A percentile compares a stretch with the other conserved stretches of the same genome.
Evolutionary conservation across 2,329 filamentous ascomycete species (phyloP).

Genomic region (Aschersonia sp.): DNA sequence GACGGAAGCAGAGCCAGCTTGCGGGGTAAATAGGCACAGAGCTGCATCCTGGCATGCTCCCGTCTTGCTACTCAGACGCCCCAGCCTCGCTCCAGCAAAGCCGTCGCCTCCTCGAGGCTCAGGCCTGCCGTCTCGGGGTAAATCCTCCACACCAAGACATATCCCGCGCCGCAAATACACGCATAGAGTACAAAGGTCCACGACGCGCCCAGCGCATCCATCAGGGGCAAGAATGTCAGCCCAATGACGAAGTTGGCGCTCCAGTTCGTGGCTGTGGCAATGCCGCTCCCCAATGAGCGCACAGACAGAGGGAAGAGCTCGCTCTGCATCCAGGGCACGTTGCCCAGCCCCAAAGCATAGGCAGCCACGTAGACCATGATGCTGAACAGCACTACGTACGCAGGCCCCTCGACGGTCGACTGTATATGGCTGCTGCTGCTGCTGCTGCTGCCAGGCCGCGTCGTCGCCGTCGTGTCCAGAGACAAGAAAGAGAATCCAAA

Average conservation of each 20-base stretch:
- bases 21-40: not conserved
- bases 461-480: slow-evolving; percentile 14
- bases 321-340: slow-evolving; percentile 91
- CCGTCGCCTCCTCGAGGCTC: slow-evolving; percentile 65
- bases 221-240: slow-evolving; percentile 75
- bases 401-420: slow-evolving; percentile 15
- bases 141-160: slow-evolving; percentile 52
- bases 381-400: slow-evolving; percentile 50
- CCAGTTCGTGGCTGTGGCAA: slow-evolving; percentile 77
- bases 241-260: slow-evolving; percentile 74
- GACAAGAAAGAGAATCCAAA: slow-evolving; percentile 56
- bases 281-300: slow-evolving; percentile 55
- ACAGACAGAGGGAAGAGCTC: slow-evolving; percentile 75
- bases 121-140: slow-evolving; percentile 82
- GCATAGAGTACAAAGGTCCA: slow-evolving; percentile 79
- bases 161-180: slow-evolving; percentile 51
- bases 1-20: not conserved
- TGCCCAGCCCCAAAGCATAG: slow-evolving; percentile 79
- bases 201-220: slow-evolving; percentile 57
- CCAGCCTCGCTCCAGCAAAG: slow-evolving; percentile 58
- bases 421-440: slow-evolving; percentile 6
- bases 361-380: slow-evolving; percentile 74
- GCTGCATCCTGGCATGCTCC: not conserved
- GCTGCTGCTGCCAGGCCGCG: not conserved
- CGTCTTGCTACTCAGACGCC: slow-evolving; percentile 33